Percentiles rank a stretch among this genome's conserved stretches.
Conservation (phyloP, 352 stramenopile genomes). For the Phytopythium chamaehyphon region DNA sequence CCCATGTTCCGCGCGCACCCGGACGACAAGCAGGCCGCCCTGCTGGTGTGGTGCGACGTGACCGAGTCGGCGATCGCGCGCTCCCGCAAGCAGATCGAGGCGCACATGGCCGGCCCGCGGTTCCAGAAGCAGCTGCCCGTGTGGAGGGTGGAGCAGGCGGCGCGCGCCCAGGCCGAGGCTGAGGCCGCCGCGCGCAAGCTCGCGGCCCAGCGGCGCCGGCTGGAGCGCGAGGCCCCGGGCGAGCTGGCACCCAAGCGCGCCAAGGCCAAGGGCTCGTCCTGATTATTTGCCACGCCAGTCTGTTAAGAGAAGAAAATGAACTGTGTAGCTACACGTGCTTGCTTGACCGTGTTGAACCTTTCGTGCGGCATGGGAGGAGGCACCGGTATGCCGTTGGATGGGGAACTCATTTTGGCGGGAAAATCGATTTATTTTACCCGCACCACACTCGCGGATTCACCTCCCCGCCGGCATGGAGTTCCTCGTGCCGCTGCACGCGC, state of each 20-base stretch:
- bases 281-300: slow-evolving; percentile 8
- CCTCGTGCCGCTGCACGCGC: slow-evolving; percentile 67
- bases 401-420: too few relatives aligned
- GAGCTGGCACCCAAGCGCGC: not conserved
- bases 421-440: too few relatives aligned
- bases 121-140: slow-evolving; percentile 54
- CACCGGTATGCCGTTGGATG: not conserved
- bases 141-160: slow-evolving; percentile 47
- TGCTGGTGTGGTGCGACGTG: slow-evolving; percentile 60
- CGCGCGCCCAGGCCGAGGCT: slow-evolving; percentile 29
- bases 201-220: slow-evolving; percentile 23
- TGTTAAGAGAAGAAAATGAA: not conserved
- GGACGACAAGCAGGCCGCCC: slow-evolving; percentile 40
- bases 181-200: slow-evolving; percentile 27
- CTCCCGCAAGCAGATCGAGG: slow-evolving; percentile 42
- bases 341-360: not conserved
- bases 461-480: slow-evolving; percentile 53
- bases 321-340: not conserved
- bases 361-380: not conserved
- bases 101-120: slow-evolving; percentile 41
- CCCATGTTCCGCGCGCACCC: slow-evolving; percentile 64
- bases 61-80: slow-evolving; percentile 53
- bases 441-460: too few relatives aligned
- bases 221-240: slow-evolving; percentile 9
- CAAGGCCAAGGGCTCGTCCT: not conserved